Conservation (phyloP, 2,329 filamentous ascomycete genomes). For the Apiospora marii region DNA sequence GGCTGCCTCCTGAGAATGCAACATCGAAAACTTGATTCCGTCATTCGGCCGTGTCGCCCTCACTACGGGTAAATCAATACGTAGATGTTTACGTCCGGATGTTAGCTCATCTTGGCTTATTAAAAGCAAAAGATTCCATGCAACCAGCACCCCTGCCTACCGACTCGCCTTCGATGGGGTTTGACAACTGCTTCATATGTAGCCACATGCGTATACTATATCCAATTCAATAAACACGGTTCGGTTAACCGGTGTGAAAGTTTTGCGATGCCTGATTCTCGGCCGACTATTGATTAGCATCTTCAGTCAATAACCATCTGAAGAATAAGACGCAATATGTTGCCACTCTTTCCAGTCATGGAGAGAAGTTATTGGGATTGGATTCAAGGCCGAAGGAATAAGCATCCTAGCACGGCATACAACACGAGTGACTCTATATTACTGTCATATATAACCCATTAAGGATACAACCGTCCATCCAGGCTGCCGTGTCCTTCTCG, state of each 20-base stretch:
- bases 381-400: not conserved
- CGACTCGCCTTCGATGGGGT: not conserved
- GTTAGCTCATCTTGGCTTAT: not conserved
- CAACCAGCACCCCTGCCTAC: not conserved
- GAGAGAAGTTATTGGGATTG: not conserved
- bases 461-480: not conserved
- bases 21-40: not conserved
- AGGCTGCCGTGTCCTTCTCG: not conserved
- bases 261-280: not conserved
- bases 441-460: not conserved
- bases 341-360: not conserved
- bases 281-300: no score
- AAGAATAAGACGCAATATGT: not conserved
- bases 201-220: not conserved
- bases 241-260: not conserved
- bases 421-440: not conserved
- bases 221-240: no score
- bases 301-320: no score
- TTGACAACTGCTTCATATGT: not conserved
- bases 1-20: not conserved
- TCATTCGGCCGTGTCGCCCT: not conserved
- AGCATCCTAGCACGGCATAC: not conserved
- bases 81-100: not conserved
- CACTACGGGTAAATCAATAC: not conserved
- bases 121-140: not conserved